Base-by-base conservation (phyloP, 805 yeast genomes). In the Danielia oregonensis region DNA sequence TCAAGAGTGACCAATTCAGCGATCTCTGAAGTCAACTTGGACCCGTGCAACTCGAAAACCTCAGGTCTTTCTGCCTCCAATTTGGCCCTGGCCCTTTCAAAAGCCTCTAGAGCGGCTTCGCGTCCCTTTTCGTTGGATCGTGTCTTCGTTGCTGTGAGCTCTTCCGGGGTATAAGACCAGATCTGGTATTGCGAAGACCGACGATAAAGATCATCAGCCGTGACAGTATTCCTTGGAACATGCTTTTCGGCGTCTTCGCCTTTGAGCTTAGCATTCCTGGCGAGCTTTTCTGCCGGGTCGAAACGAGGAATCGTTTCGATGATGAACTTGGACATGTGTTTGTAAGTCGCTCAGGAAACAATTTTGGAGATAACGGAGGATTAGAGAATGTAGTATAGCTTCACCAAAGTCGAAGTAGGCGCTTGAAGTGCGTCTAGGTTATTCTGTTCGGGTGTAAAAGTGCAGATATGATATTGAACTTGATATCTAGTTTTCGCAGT, bases 171-270 rank as follows among this genome's bases (percentile, higher is more conserved):
- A 57, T 76, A 91, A 1, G 97, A 88, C 98, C 98, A 91, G 7
- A 77, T 37, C 33, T 82, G 67, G 55, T 72, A 91, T 62, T 91
- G 98, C 1, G 93, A 74, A 4, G 96, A 85, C 21, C 88, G 72
- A 28, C 97, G 74, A 59, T 86, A 91, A 25, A 93, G 64, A 44
- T 93, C 98, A 57, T 93, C 97, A 49, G 78, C 84, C 1, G 87
- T 65, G 6, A 84, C 70, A 24, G 30, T 22, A 22, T 34, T 33
- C 16, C n/a, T n/a, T n/a, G n/a, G n/a, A n/a, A n/a, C n/a, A n/a
- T n/a, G n/a, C n/a, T n/a, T n/a, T n/a, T n/a, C n/a, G n/a, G n/a
- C n/a, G n/a, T n/a, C n/a, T n/a, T n/a, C n/a, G n/a, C n/a, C n/a
- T n/a, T n/a, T n/a, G n/a, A n/a, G n/a, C n/a, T n/a, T n/a, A n/a